phyloP scores from a whole-genome alignment of 371 early-diverging fungal genomes.

The Mucor ambiguus region DNA sequence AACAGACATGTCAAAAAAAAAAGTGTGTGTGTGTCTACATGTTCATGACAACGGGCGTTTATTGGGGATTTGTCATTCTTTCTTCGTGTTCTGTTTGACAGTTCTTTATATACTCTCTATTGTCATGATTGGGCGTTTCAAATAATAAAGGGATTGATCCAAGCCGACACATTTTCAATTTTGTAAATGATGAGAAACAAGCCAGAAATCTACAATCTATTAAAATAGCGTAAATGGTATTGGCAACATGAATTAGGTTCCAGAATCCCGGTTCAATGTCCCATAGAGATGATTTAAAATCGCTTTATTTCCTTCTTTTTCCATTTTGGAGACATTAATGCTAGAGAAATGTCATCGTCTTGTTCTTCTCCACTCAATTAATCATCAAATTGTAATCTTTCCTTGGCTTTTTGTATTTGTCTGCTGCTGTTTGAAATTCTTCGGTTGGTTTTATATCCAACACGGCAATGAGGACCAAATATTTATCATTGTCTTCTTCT shows the following conservation, averaged over 20 bases:
- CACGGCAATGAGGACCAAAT: constrained; percentile 29
- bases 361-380: constrained; percentile 3
- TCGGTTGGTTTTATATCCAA: constrained; percentile 5
- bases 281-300: not conserved
- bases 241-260: not conserved
- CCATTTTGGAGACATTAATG: constrained; percentile 9
- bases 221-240: not conserved
- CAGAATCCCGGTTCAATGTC: not conserved
- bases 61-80: not conserved
- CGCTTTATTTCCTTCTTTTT: constrained; percentile 7
- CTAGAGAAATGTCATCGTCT: constrained; percentile 22
- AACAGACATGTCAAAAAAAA: not conserved
- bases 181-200: not conserved
- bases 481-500: constrained; percentile 36
- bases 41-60: not conserved
- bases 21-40: not conserved
- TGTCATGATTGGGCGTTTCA: not conserved
- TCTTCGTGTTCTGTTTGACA: not conserved
- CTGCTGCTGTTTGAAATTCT: constrained; percentile 33
- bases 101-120: not conserved
- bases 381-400: constrained; percentile 23
- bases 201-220: not conserved
- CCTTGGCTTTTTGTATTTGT: constrained; percentile 37
- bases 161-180: not conserved
- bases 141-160: not conserved